These are phyloP conservation scores for Xylaria sp. DNA, from an alignment of 2,329 filamentous ascomycete species.

Conservation along the genomic window DNA sequence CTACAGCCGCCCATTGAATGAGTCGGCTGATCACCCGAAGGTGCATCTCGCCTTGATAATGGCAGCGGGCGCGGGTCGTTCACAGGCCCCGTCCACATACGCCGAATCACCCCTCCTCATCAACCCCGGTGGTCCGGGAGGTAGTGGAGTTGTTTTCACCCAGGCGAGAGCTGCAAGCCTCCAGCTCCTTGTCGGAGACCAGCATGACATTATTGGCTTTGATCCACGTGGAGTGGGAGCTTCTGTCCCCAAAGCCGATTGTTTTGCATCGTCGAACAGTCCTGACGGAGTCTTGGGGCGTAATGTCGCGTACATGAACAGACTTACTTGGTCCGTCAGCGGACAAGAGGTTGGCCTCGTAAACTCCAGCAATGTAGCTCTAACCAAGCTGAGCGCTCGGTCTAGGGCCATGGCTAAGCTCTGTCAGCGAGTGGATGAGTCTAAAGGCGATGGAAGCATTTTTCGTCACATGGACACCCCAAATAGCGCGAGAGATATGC, in stretches of 20 bases:
- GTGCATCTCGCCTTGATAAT: constrained; percentile 54
- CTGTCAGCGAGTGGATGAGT: constrained; percentile 47
- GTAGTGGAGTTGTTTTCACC: constrained; percentile 51
- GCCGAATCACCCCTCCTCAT: constrained; percentile 55
- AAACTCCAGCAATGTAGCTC: constrained; percentile 50
- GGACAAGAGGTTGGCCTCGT: constrained; percentile 49
- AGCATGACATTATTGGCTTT: constrained; percentile 59
- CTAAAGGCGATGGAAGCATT: constrained; percentile 47
- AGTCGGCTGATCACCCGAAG: constrained; percentile 47
- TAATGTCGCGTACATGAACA: constrained; percentile 47
- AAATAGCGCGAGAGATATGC: constrained; percentile 54
- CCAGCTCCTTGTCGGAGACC: constrained; percentile 51
- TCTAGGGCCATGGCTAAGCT: constrained; percentile 48
- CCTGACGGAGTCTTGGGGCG: constrained; percentile 41
- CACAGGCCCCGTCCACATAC: constrained; percentile 44
- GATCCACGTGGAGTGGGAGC: constrained; percentile 58
- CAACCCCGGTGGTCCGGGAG: constrained; percentile 60
- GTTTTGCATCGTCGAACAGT: constrained; percentile 47
- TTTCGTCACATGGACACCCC: constrained; percentile 49
- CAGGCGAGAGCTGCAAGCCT: constrained; percentile 44
- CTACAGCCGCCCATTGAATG: constrained; percentile 54
- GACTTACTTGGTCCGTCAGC: constrained; percentile 48
- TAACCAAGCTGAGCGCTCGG: constrained; percentile 45
- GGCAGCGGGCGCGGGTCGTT: constrained; percentile 48
- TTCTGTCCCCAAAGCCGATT: constrained; percentile 54